phyloP scores from a whole-genome alignment of 2,329 filamentous ascomycete species.

The Balansia obtecta region DNA sequence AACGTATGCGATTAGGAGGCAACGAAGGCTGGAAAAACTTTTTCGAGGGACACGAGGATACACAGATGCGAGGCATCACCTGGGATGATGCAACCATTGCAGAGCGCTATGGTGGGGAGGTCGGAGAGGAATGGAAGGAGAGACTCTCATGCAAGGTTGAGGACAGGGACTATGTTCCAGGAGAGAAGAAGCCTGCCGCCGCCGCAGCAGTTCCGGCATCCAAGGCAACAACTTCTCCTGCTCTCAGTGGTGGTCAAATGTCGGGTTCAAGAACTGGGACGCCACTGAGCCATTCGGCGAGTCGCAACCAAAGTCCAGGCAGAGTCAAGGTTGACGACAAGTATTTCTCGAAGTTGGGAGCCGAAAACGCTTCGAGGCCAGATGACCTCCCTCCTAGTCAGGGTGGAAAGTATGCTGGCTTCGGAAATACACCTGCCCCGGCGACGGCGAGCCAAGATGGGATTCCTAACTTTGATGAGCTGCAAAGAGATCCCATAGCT shows the following conservation, averaged over 20 bases:
- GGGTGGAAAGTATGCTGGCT: conserved; percentile 85
- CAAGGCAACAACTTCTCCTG: conserved; percentile 17
- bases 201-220: conserved; percentile 11
- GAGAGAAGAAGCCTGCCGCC: conserved; percentile 40
- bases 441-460: conserved; percentile 28
- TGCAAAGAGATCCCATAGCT: conserved; percentile 81
- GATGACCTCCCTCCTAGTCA: conserved; percentile 72
- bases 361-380: conserved; percentile 65
- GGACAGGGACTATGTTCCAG: conserved; percentile 71
- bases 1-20: conserved; percentile 84
- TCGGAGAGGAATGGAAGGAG: conserved; percentile 93
- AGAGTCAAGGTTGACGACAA: conserved; percentile 62
- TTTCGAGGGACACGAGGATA: conserved; percentile 62
- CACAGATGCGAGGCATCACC: conserved; percentile 51
- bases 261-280: conserved; percentile 27
- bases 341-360: conserved; percentile 79
- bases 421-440: conserved; percentile 63
- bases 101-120: conserved; percentile 79
- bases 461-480: conserved; percentile 66
- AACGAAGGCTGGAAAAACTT: conserved; percentile 81
- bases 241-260: conserved; percentile 21
- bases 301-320: conserved; percentile 26
- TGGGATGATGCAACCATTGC: conserved; percentile 86
- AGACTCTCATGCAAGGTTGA: conserved; percentile 79
- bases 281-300: conserved; percentile 26